Base-by-base conservation (phyloP, 129 eudicot species). In the Tanacetum coccineum region DNA sequence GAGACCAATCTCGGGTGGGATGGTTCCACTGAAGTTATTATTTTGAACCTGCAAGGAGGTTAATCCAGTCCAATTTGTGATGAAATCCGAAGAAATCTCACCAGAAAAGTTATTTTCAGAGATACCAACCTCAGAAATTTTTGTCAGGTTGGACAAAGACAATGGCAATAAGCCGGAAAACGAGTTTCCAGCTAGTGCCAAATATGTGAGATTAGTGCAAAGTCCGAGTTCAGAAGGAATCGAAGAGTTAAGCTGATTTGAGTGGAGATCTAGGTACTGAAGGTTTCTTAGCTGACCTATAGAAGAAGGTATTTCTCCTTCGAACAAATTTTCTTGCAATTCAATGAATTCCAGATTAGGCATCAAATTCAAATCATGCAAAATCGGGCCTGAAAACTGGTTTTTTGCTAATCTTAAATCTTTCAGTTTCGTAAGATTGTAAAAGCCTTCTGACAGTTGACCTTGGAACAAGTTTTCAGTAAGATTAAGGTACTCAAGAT, bases 31-130 rank as follows among this genome's bases (percentile, higher is more conserved):
- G 78, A 92, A 83, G 6, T 1, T 20, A 64, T 92, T 92, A 62
- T 84, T 82, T 62, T 85, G 81, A 65, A 83, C 62, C 72, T 85
- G 87, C 64, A 92, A 71, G 3, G 91, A 92, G 39, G 30, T 69
- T 44, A 88, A 45, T 32, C 20, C 10, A 8, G 86, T 80, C 98
- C 96, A 88, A 40, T 79, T 84, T 64, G 68, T 71, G 66, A 86
- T 30, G 51, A 86, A 68, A 62, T 72, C 19, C 10, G 89, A 74
- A 40, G 82, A 74, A 14, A 91, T 58, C 52, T 79, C 84, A 46
- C 97, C 95, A 0, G 87, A 84, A n/a, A 91, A 72, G 45, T n/a
- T 40, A 49, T 91, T 91, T 18, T 77, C 78, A 0, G 90, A 87
- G 56, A 90, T 58, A 15, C 83, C 91, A 62, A 89, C 52, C 11